Evolutionary conservation across 164 flowering plant species (phyloP), one percentile per base, ranked within the genome.

Genomic region (Hamamelis virginiana): DNA sequence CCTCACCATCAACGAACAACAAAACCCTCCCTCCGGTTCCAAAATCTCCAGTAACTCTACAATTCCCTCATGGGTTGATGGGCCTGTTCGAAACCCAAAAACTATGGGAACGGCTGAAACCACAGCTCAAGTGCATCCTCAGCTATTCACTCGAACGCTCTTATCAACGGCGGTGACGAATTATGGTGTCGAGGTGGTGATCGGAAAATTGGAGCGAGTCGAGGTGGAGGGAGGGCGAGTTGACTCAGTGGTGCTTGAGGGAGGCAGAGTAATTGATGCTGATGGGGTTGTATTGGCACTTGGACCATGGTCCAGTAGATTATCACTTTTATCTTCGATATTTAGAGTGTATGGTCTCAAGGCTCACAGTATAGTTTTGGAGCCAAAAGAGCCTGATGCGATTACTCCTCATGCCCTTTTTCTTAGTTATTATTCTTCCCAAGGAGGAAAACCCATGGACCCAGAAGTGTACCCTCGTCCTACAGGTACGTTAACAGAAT

Each of bases 81-180:
- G 96, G 21, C 87, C 87, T 22, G 86, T 71, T 8, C 65, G 76
- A 23, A 62, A 70, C 56, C 79, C 86, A 1, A 81, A 57, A 58
- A 70, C 80, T 4, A 92, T 92, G 25, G 97, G 97, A 22, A 83
- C 92, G 27, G 62, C 78, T 25, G 87, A 84, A 43, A 87, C 94
- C n/a, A 95, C 98, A 27, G 97, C 97, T 9, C 98, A 95, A 65
- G 93, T 95, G 3, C 97, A 95, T 62, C 98, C 98, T 0, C 87
- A 83, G 86, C 73, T 88, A 38, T 95, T 94, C 69, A 85, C 95
- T 9, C 74, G 80, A 46, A 76, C 84, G 9, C 75, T 95, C 16
- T 28, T 95, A 26, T 28, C 83, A 14, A 77, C 66, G 63, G 98
- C 97, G 14, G 80, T 72, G 38, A 81, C 72, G 64, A 76, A 77